Base-by-base conservation (phyloP, 768 basidiomycete species). In the Suillus decipiens region DNA sequence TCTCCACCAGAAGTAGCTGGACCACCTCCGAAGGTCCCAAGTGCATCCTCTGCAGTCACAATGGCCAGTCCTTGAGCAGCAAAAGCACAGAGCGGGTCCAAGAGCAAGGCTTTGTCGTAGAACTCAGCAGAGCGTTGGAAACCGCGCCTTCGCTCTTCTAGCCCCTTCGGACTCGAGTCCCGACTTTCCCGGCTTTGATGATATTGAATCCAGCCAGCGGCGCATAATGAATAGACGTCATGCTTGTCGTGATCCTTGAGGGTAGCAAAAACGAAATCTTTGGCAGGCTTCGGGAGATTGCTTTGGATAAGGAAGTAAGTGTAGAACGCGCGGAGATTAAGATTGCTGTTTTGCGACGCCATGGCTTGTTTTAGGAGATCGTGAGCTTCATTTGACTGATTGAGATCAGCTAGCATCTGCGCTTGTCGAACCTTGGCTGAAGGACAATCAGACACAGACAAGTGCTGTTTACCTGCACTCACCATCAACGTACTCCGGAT, bases 401-500 rank as follows among this genome's bases (percentile, higher is more conserved):
- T 92, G 19, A 89, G 70, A 33, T 81, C 80, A 1, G 87, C 80
- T 0, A 89, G 81, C 84, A 98, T 89, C 19, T 90, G 85, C 0
- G 96, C 93, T 66, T 93, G 90, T 31, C 96, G 89, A 50, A 96
- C 86, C 80, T 99, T 99, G 67, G 96, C 96, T 99, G 69, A 48
- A 59, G 50, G 47, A 47, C 14, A 5, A 47, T 75, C 36, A 74
- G 63, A 43, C 11, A 15, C 60, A 41, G 42, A 48, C 24, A 8
- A 45, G 34, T 22, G 59, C 10, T 39, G 12, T 17, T 39, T 19
- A 24, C 9, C 55, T 56, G 60, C 39, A 79, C 90, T 54, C 67
- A 96, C 96, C 96, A 72, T 98, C 96, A 28, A 95, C 85, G 72
- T 96, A 98, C 77, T 99, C 97, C 1, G 96, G 94, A 80, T 99